Evolutionary conservation across 208 protist genomes (phyloP).

Genomic region (Acanthamoeba lenticulata): DNA sequence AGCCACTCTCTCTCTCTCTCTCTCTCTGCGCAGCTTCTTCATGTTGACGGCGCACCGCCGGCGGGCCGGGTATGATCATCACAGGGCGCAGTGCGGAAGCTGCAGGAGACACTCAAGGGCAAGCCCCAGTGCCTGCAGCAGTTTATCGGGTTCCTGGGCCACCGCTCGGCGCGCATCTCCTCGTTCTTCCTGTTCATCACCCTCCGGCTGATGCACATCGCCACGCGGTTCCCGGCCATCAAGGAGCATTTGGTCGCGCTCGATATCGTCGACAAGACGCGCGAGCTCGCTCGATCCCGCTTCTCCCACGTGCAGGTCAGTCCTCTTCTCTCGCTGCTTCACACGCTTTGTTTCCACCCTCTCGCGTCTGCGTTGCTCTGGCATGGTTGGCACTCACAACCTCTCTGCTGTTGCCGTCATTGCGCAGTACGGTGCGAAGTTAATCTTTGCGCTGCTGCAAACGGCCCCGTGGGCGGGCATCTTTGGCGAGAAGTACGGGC

Average conservation of each 20-base stretch:
- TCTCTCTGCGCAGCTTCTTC: neutral
- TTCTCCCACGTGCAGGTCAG: conserved; percentile 37
- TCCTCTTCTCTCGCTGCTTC: neutral
- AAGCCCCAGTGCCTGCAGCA: neutral
- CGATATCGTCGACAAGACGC: neutral
- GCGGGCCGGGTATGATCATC: neutral
- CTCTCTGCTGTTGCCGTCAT: neutral
- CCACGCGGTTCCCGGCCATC: neutral
- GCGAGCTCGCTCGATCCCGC: conserved; percentile 1
- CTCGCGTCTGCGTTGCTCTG: neutral
- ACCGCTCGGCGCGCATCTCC: conserved; percentile 6
- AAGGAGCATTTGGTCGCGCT: neutral
- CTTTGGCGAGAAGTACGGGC: neutral
- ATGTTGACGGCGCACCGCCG: neutral
- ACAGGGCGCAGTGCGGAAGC: neutral
- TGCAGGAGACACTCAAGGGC: neutral
- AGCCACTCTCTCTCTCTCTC: neutral
- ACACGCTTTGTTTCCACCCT: neutral
- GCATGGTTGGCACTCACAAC: neutral
- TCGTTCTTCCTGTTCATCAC: conserved; percentile 55
- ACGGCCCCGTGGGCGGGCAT: neutral
- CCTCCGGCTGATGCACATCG: neutral
- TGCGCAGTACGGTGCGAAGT: neutral
- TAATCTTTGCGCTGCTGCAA: conserved; percentile 17
- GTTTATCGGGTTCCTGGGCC: neutral